Percentiles rank a stretch among this genome's conserved stretches.
phyloP scores from a whole-genome alignment of 176 grass and related monocot species.

The Coix lacrymajobi region DNA sequence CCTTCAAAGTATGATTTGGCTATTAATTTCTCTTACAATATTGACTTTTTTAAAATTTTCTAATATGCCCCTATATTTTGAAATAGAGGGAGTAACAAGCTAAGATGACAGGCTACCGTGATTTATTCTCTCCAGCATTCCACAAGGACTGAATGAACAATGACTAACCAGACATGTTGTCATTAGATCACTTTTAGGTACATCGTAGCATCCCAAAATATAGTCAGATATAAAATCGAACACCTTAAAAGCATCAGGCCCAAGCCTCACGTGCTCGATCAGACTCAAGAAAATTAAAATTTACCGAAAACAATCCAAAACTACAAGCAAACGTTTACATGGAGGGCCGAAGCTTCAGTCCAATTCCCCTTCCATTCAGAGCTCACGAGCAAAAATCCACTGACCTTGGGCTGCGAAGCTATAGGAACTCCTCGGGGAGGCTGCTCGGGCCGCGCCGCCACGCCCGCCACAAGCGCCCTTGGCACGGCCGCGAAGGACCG shows the following conservation, averaged over 20 bases:
- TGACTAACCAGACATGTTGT: not conserved
- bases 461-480: slow-evolving; percentile 9
- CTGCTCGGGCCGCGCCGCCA: slow-evolving; percentile 12
- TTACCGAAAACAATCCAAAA: not conserved
- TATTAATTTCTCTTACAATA: not conserved
- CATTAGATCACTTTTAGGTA: not conserved
- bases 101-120: not conserved
- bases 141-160: not conserved
- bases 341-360: not conserved
- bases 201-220: not conserved
- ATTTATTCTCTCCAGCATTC: not conserved
- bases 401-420: slow-evolving; percentile 44
- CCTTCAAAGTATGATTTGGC: not conserved
- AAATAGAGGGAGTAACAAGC: not conserved
- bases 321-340: not conserved
- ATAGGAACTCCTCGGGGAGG: slow-evolving; percentile 39
- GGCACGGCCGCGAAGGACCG: slow-evolving; percentile 19
- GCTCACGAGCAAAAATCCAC: not conserved
- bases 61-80: not conserved
- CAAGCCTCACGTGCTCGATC: not conserved
- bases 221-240: not conserved
- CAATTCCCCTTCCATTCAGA: not conserved
- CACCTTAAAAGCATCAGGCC: not conserved
- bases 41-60: not conserved
- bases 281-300: not conserved